Percentiles rank a stretch among this genome's conserved stretches.
phyloP scores from a whole-genome alignment of 208 protist genomes.

The Trypanosoma cruzi region DNA sequence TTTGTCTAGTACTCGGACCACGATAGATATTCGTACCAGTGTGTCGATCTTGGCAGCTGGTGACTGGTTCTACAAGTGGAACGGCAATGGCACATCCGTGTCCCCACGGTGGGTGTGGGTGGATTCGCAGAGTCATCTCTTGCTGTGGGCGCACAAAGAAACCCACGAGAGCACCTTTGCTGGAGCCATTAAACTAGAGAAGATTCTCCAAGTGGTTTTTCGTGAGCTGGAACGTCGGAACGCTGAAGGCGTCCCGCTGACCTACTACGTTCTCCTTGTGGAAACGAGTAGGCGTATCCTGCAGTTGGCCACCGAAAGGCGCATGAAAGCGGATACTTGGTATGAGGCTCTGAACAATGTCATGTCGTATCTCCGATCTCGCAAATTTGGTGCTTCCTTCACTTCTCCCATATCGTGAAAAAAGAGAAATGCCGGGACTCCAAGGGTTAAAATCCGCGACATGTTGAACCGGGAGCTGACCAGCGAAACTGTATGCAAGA shows the following conservation, averaged over 20 bases:
- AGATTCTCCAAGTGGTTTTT: slow-evolving; percentile 60
- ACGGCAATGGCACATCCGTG: slow-evolving; percentile 39
- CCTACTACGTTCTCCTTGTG: slow-evolving; percentile 77
- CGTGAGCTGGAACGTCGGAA: slow-evolving; percentile 49
- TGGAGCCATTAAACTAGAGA: slow-evolving; percentile 58
- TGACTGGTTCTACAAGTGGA: slow-evolving; percentile 92
- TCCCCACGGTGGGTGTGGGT: slow-evolving; percentile 80
- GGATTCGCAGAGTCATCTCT: slow-evolving; percentile 68
- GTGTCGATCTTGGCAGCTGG: slow-evolving; percentile 59
- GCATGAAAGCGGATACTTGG: slow-evolving; percentile 74
- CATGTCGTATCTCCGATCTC: slow-evolving; percentile 57
- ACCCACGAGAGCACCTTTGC: slow-evolving; percentile 61
- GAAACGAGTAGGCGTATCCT: slow-evolving; percentile 64
- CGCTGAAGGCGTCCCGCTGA: slow-evolving; percentile 50
- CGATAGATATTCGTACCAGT: slow-evolving; percentile 68
- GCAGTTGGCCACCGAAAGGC: slow-evolving; percentile 74
- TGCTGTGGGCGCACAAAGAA: slow-evolving; percentile 74
- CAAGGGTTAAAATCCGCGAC: no score
- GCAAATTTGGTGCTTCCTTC: not conserved
- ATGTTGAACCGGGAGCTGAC: not conserved
- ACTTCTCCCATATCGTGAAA: not conserved
- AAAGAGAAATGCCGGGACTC: not conserved
- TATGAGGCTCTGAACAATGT: slow-evolving; percentile 84
- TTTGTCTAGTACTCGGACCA: slow-evolving; percentile 51
- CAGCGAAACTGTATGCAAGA: no score